Percentiles rank a stretch among this genome's conserved stretches.
These are phyloP conservation scores for Crassisporium funariophilum DNA, from an alignment of 768 basidiomycete genomes.

Conservation along the genomic window DNA sequence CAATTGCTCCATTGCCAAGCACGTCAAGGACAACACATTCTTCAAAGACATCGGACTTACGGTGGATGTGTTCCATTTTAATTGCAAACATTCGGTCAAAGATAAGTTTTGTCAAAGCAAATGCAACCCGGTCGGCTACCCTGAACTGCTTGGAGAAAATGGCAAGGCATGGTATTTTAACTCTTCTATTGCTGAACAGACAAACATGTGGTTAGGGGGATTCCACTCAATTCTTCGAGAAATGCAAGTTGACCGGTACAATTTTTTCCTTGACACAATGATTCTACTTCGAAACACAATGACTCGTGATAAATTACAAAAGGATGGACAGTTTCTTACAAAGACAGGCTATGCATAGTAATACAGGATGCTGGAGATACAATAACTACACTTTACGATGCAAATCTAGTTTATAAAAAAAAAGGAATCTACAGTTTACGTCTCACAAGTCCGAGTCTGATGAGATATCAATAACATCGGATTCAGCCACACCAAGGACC, in stretches of 20 bases:
- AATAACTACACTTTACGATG: neutral
- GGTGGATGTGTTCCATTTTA: constrained; percentile 25
- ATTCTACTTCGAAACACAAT: constrained; percentile 24
- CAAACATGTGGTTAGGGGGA: constrained; percentile 23
- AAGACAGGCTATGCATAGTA: neutral
- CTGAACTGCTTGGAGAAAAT: constrained; percentile 11
- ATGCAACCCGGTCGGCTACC: constrained; percentile 11
- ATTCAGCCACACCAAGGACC: neutral
- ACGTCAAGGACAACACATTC: constrained; percentile 5
- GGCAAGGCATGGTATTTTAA: constrained; percentile 22
- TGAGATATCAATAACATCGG: neutral
- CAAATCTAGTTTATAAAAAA: neutral
- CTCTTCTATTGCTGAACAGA: constrained; percentile 24
- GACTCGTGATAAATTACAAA: neutral
- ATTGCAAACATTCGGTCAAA: constrained; percentile 18
- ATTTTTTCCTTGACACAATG: constrained; percentile 40
- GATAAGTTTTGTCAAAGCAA: constrained; percentile 21
- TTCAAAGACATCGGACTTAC: constrained; percentile 15
- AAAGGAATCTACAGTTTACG: neutral
- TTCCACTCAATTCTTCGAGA: constrained; percentile 32
- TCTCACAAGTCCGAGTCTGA: neutral
- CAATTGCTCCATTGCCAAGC: neutral
- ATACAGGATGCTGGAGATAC: neutral
- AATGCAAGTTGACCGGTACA: constrained; percentile 27
- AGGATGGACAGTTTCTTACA: neutral